These are phyloP conservation scores for Coemansia sp. DNA, from an alignment of 192 early-diverging fungal genomes.

Conservation along the genomic window DNA sequence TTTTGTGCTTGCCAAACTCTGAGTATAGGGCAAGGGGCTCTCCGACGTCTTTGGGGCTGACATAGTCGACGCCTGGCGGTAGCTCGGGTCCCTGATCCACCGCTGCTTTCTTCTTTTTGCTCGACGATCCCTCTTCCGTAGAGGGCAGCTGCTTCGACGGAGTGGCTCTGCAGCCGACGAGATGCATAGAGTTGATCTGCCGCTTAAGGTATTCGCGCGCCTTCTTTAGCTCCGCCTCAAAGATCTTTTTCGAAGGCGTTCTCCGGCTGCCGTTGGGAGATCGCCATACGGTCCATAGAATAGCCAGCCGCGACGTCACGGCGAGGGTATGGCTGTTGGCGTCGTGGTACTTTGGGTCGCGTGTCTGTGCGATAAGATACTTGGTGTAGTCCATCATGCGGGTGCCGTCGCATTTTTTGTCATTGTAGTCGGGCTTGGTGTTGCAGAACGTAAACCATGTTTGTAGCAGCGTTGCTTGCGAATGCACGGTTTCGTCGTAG, in stretches of 20 bases:
- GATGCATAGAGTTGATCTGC: not conserved
- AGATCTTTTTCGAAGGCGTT: not conserved
- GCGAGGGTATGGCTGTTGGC: not conserved
- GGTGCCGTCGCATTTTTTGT: not conserved
- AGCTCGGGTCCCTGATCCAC: not conserved
- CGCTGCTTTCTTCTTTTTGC: not conserved
- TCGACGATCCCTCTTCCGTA: not conserved
- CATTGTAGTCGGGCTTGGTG: not conserved
- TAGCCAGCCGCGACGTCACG: conserved; percentile 2
- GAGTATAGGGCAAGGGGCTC: conserved; percentile 9
- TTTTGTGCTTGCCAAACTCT: conserved; percentile 9
- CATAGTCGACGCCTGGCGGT: not conserved
- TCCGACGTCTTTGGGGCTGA: not conserved
- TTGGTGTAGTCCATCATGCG: conserved; percentile 7
- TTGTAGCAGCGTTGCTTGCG: conserved; percentile 1
- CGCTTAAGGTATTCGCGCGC: not conserved
- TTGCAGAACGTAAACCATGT: conserved; percentile 9
- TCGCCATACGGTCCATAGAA: conserved; percentile 7
- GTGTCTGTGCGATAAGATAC: conserved; percentile 3
- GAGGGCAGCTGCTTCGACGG: not conserved
- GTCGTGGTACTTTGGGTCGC: not conserved
- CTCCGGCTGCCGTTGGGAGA: not conserved
- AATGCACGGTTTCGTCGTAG: not conserved
- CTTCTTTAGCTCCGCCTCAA: not conserved
- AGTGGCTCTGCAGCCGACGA: not conserved